These are phyloP conservation scores for Lotus japonicus DNA, from an alignment of 306 rosid species.

Conservation along the genomic window DNA sequence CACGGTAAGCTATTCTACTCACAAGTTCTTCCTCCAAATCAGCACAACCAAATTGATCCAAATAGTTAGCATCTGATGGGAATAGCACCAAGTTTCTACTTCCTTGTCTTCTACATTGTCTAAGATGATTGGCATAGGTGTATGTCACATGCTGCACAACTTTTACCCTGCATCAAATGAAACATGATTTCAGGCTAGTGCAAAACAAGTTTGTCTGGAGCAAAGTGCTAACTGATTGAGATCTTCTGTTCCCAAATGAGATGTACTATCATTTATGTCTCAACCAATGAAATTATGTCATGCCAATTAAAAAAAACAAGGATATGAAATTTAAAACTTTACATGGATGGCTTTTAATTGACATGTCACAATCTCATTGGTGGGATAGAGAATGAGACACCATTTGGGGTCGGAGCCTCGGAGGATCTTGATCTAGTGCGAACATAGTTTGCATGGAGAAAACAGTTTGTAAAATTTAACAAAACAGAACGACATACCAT, in stretches of 20 bases:
- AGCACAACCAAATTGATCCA: slow-evolving; percentile 4
- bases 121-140: background rate
- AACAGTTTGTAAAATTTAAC: background rate
- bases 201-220: background rate
- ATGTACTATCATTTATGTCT: no score
- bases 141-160: slow-evolving; percentile 8
- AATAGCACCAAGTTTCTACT: slow-evolving; percentile 1
- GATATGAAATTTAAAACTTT: no score
- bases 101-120: background rate
- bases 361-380: no score
- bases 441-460: background rate
- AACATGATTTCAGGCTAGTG: slow-evolving; percentile 2
- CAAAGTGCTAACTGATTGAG: background rate
- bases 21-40: slow-evolving; percentile 20
- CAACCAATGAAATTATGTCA: no score
- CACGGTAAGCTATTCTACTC: slow-evolving; percentile 6
- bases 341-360: no score
- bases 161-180: slow-evolving; percentile 19
- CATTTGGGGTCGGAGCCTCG: no score
- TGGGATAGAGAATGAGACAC: no score
- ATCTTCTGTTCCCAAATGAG: no score
- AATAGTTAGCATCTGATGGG: slow-evolving; percentile 15
- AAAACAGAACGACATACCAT: slow-evolving; percentile 25
- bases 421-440: background rate
- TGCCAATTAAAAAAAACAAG: no score